Evolutionary conservation across 768 basidiomycete species (phyloP).

Genomic region (Amanita fuliginea): DNA sequence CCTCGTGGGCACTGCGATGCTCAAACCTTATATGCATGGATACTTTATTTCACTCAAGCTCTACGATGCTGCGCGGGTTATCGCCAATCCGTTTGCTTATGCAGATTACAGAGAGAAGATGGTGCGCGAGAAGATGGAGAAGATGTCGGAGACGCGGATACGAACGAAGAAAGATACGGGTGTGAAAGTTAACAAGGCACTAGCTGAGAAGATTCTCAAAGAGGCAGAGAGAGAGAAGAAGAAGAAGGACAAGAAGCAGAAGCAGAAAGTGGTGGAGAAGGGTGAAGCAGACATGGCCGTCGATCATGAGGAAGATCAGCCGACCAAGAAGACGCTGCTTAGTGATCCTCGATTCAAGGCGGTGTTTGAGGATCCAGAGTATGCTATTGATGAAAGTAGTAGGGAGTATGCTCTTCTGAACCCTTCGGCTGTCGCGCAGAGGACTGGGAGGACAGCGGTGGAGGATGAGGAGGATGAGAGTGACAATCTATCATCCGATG

Average conservation of each 20-base stretch:
- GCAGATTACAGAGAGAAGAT: slow-evolving; percentile 87
- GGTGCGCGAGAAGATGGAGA: slow-evolving; percentile 83
- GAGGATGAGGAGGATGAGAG: slow-evolving; percentile 88
- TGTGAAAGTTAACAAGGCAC: slow-evolving; percentile 65
- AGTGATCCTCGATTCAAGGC: slow-evolving; percentile 83
- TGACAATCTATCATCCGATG: slow-evolving; percentile 54
- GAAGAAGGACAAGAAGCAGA: slow-evolving; percentile 41
- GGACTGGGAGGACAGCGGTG: slow-evolving; percentile 62
- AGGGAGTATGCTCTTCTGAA: slow-evolving; percentile 91
- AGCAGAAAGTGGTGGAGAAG: slow-evolving; percentile 28
- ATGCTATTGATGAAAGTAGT: slow-evolving; percentile 79
- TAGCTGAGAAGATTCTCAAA: slow-evolving; percentile 75
- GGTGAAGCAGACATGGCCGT: slow-evolving; percentile 26
- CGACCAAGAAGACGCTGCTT: slow-evolving; percentile 37
- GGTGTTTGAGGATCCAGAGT: slow-evolving; percentile 87
- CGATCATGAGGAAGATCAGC: slow-evolving; percentile 22
- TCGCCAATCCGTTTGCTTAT: slow-evolving; percentile 94
- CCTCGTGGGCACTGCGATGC: slow-evolving; percentile 86
- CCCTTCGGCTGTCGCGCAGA: slow-evolving; percentile 64
- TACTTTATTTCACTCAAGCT: slow-evolving; percentile 95
- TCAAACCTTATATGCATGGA: slow-evolving; percentile 99
- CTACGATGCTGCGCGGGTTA: slow-evolving; percentile 90
- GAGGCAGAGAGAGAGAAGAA: slow-evolving; percentile 53
- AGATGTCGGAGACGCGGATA: slow-evolving; percentile 88
- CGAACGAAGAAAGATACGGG: slow-evolving; percentile 63